Evolutionary conservation across 1,139 yeast species (phyloP).

Genomic region (Saccharomycopsis hybrid): DNA sequence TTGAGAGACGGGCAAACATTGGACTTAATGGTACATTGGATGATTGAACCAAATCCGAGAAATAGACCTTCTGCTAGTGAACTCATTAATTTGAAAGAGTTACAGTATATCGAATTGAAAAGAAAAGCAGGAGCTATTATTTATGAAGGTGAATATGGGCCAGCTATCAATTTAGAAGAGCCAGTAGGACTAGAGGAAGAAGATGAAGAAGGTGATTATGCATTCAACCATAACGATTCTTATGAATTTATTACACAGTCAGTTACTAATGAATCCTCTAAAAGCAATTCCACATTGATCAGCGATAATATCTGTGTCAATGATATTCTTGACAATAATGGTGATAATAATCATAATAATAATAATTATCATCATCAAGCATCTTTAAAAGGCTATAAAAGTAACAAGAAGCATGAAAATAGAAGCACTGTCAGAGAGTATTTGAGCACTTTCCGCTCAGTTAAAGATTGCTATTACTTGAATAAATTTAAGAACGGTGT

Average conservation of each 20-base stretch:
- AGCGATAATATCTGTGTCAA: background rate
- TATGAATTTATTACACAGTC: background rate
- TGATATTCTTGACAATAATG: background rate
- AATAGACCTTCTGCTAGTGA: slow-evolving; percentile 74
- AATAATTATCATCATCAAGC: too few species aligned
- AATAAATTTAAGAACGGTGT: slow-evolving; percentile 7
- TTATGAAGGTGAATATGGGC: slow-evolving; percentile 96
- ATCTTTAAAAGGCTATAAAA: too few species aligned
- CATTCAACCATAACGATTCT: slow-evolving; percentile 8
- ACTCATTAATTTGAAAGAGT: slow-evolving; percentile 63
- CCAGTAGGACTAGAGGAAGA: slow-evolving; percentile 11
- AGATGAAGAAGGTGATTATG: slow-evolving; percentile 12
- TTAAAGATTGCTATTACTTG: slow-evolving; percentile 9
- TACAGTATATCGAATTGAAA: slow-evolving; percentile 70
- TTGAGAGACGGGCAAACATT: slow-evolving; percentile 67
- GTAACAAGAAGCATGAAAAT: background rate
- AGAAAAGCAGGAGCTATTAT: slow-evolving; percentile 93
- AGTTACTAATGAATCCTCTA: background rate
- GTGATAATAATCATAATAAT: too few species aligned
- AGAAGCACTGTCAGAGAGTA: slow-evolving; percentile 13
- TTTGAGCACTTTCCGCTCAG: slow-evolving; percentile 8
- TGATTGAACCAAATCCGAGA: slow-evolving; percentile 84
- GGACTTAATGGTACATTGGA: slow-evolving; percentile 77
- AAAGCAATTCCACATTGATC: background rate
- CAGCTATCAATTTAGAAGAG: slow-evolving; percentile 40